Percentiles rank a stretch among this genome's conserved stretches.
Evolutionary conservation across 2,329 filamentous ascomycete species (phyloP).

Genomic region (Cercospora sp.): DNA sequence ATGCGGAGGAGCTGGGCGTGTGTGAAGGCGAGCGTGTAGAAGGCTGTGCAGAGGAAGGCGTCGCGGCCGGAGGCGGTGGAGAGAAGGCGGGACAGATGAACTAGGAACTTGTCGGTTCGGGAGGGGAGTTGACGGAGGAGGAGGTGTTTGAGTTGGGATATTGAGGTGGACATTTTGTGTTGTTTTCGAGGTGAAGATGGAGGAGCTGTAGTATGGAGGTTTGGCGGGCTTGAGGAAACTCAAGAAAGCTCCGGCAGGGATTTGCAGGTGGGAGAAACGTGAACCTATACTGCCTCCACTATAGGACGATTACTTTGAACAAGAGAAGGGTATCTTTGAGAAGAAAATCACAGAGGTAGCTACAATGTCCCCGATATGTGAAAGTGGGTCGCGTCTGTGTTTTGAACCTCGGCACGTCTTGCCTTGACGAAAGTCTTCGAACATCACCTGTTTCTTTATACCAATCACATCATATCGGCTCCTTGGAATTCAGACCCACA

Average conservation of each 20-base stretch:
- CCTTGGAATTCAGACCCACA: no score
- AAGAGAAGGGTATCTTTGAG: neutral
- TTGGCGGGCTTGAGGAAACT: neutral
- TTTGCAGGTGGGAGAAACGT: neutral
- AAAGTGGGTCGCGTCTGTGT: neutral
- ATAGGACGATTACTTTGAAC: neutral
- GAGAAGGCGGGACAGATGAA: constrained; percentile 34
- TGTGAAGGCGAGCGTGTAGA: constrained; percentile 47
- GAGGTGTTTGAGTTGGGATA: constrained; percentile 17
- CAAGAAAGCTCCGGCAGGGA: neutral
- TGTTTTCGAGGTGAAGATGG: neutral
- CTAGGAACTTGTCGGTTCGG: constrained; percentile 19
- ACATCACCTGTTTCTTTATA: neutral
- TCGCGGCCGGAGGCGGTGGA: constrained; percentile 45
- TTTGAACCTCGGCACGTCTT: constrained; percentile 1
- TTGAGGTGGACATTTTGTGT: neutral
- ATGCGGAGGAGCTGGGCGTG: constrained; percentile 43
- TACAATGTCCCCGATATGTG: neutral
- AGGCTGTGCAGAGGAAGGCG: constrained; percentile 44
- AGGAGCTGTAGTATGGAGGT: neutral
- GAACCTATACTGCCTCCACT: neutral
- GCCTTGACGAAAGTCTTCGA: neutral
- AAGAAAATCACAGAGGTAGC: neutral
- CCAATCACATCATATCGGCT: no score
- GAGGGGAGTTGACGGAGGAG: constrained; percentile 1